Percentiles rank a stretch among this genome's conserved stretches.
phyloP scores from a whole-genome alignment of 2,329 filamentous ascomycete species.

The Rhinocladiella mackenziei region DNA sequence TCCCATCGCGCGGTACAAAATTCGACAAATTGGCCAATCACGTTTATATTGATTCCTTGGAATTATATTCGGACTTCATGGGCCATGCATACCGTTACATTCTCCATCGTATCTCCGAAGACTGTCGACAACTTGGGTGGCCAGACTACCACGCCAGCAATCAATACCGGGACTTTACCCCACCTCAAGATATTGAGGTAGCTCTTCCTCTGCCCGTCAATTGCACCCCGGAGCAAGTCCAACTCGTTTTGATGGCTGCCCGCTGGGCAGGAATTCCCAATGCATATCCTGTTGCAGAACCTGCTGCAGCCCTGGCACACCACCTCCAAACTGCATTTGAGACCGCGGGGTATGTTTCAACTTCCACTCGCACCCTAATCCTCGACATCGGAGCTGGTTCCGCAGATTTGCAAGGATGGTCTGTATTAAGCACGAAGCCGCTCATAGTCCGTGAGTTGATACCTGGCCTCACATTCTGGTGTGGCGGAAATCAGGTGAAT shows the following conservation, averaged over 20 bases:
- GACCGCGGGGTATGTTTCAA: too few relatives aligned
- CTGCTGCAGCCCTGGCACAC: slow-evolving; percentile 4
- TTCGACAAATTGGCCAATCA: too few relatives aligned
- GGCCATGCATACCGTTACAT: too few relatives aligned
- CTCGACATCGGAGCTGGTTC: slow-evolving; percentile 7
- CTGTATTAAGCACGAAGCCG: neutral
- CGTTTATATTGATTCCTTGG: too few relatives aligned
- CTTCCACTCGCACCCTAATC: slow-evolving; percentile 1
- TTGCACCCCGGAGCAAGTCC: neutral
- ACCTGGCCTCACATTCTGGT: neutral
- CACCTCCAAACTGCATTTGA: slow-evolving; percentile 4
- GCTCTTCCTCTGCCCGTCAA: slow-evolving; percentile 8
- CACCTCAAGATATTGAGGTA: neutral
- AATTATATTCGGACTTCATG: too few relatives aligned
- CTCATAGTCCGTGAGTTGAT: neutral
- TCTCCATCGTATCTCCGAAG: slow-evolving; percentile 5
- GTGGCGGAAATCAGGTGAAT: slow-evolving; percentile 1
- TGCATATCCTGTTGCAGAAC: slow-evolving; percentile 5
- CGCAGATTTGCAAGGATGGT: slow-evolving; percentile 1
- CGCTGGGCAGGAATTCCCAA: slow-evolving; percentile 10
- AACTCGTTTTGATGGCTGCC: slow-evolving; percentile 2
- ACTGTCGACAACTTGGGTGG: neutral
- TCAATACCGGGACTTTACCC: neutral
- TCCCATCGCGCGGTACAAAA: too few relatives aligned
- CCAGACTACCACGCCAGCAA: neutral